phyloP scores from a whole-genome alignment of 108 stramenopile genomes.

The Bacterosira constricta region DNA sequence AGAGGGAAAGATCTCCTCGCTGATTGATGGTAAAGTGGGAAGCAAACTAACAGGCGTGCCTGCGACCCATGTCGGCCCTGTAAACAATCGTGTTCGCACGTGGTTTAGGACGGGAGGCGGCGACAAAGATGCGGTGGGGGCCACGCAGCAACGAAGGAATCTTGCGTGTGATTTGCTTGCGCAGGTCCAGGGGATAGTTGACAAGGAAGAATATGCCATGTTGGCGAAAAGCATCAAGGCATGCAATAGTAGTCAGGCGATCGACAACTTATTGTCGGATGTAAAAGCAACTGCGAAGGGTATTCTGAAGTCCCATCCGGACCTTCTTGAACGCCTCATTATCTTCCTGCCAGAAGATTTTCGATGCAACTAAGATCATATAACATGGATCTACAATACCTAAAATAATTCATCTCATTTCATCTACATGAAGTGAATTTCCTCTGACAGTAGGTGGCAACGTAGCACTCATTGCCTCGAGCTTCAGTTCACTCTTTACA shows the following conservation, averaged over 20 bases:
- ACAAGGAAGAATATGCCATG: slow-evolving; percentile 48
- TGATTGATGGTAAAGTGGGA: neutral
- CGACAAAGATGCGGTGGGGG: slow-evolving; percentile 46
- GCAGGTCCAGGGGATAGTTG: slow-evolving; percentile 59
- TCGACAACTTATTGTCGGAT: slow-evolving; percentile 30
- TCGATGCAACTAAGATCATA: slow-evolving; percentile 14
- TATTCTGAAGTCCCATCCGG: slow-evolving; percentile 60
- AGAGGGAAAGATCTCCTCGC: slow-evolving; percentile 23
- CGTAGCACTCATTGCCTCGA: no score
- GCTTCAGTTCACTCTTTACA: no score
- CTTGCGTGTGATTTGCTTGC: slow-evolving; percentile 60
- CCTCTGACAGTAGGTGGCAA: no score
- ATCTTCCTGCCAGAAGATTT: slow-evolving; percentile 66
- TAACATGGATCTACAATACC: no score
- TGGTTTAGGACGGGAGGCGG: slow-evolving; percentile 59
- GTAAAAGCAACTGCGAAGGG: slow-evolving; percentile 44
- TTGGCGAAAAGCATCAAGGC: slow-evolving; percentile 51
- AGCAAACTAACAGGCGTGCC: neutral
- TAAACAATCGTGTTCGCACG: slow-evolving; percentile 35
- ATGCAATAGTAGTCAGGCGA: slow-evolving; percentile 35
- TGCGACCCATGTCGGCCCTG: slow-evolving; percentile 1
- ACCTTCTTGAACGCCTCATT: slow-evolving; percentile 55
- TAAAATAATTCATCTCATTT: no score
- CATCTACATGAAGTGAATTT: no score
- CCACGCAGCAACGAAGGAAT: slow-evolving; percentile 53